Percentiles rank a stretch among this genome's conserved stretches.
Evolutionary conservation across 306 rosid genomes (phyloP).

Genomic region (Dalbergia cultrata): DNA sequence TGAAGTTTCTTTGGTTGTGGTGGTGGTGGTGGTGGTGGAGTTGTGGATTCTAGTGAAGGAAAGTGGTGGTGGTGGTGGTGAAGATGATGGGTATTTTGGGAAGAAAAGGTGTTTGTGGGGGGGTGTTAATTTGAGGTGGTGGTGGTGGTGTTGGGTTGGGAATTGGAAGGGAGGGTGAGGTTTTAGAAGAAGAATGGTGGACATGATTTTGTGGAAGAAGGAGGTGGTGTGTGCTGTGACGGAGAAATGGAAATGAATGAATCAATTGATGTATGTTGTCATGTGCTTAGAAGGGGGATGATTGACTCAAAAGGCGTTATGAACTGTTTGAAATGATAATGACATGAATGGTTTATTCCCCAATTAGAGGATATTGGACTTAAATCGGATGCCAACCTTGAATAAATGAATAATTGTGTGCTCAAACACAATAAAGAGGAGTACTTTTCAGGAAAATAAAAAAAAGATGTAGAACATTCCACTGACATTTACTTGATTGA

Average conservation of each 20-base stretch:
- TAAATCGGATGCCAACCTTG: no score
- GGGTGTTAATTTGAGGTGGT: neutral
- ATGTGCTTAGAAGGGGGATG: neutral
- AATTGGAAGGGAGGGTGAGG: neutral
- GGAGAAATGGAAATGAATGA: neutral
- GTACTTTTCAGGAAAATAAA: no score
- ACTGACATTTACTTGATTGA: no score
- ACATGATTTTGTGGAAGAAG: neutral
- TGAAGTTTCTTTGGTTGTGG: conserved; percentile 29
- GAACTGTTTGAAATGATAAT: neutral
- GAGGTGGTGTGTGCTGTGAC: neutral
- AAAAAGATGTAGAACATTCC: no score
- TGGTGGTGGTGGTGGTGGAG: neutral
- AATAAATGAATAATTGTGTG: no score
- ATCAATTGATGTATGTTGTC: no score
- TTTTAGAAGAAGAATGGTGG: neutral
- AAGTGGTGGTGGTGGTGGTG: neutral
- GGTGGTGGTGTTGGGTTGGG: neutral
- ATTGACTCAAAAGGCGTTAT: neutral
- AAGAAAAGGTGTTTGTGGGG: neutral
- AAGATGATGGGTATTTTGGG: neutral
- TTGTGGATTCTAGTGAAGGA: conserved; percentile 1
- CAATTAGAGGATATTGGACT: no score
- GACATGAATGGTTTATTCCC: neutral
- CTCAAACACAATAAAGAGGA: no score